A percentile compares a stretch with the other conserved stretches of the same genome.
phyloP scores from a whole-genome alignment of 129 eudicot species.

The Smallanthus sonchifolius region DNA sequence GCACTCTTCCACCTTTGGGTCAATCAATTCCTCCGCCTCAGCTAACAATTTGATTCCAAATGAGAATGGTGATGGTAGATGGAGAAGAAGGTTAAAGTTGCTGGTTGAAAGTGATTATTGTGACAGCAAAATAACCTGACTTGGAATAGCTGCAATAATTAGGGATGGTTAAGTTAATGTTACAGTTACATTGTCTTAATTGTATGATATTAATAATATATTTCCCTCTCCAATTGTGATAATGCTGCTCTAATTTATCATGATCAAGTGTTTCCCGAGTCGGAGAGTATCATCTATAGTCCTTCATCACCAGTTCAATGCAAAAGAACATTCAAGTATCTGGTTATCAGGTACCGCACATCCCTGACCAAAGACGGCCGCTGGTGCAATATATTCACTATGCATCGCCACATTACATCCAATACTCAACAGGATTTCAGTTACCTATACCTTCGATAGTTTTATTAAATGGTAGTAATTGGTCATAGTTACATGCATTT shows the following conservation, averaged over 20 bases:
- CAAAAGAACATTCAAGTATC: constrained; percentile 40
- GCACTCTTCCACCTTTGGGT: constrained; percentile 78
- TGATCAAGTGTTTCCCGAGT: constrained; percentile 42
- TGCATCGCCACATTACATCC: constrained; percentile 49
- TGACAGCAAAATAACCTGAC: neutral
- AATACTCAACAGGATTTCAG: constrained; percentile 48
- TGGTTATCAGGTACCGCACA: constrained; percentile 47
- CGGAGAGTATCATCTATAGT: constrained; percentile 45
- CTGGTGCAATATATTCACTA: constrained; percentile 57
- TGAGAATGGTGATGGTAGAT: constrained; percentile 41
- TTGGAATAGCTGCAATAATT: neutral
- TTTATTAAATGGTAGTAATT: too few species aligned
- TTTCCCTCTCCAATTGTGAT: constrained; percentile 37
- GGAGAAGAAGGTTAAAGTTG: constrained; percentile 43
- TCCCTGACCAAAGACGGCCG: constrained; percentile 43
- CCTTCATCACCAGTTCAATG: constrained; percentile 39
- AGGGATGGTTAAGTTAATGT: constrained; percentile 6
- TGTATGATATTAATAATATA: neutral
- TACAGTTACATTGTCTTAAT: neutral
- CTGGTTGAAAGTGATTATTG: constrained; percentile 38
- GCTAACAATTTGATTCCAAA: constrained; percentile 43
- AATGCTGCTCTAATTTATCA: constrained; percentile 38
- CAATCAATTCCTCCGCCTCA: constrained; percentile 57
- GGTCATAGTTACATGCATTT: too few species aligned
- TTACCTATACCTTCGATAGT: constrained; percentile 55